Percentiles rank a stretch among this genome's conserved stretches.
These are phyloP conservation scores for Ceratocystis alfenasii DNA, from an alignment of 2,329 filamentous ascomycete genomes.

Conservation along the genomic window DNA sequence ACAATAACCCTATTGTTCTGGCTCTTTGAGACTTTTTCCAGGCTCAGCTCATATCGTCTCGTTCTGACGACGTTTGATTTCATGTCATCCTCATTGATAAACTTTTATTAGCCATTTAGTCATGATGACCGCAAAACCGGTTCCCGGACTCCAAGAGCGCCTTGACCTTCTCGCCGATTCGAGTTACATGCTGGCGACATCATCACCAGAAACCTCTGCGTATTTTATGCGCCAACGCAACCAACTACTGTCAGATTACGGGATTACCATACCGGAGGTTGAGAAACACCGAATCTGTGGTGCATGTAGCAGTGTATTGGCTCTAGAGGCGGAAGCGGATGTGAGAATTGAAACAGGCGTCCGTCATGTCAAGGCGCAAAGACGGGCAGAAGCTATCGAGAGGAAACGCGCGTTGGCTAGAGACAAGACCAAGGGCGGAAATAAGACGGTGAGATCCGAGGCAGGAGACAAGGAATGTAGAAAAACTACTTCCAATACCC, in stretches of 20 bases:
- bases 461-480: background rate
- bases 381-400: background rate
- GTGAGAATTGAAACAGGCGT: conserved; percentile 20
- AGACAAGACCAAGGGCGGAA: background rate
- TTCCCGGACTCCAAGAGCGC: conserved; percentile 17
- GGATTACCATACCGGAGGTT: conserved; percentile 35
- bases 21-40: background rate
- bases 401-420: background rate
- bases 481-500: background rate
- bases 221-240: conserved; percentile 46
- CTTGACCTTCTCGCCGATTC: conserved; percentile 39
- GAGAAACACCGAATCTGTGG: conserved; percentile 45
- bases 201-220: conserved; percentile 46
- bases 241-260: conserved; percentile 38
- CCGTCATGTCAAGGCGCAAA: background rate
- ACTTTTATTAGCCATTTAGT: no score
- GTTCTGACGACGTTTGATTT: background rate
- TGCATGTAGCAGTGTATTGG: conserved; percentile 49
- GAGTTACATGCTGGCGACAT: conserved; percentile 42
- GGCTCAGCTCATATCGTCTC: no score
- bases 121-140: background rate
- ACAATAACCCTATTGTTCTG: background rate
- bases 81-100: background rate
- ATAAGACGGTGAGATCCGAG: background rate
- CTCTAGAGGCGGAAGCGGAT: conserved; percentile 37